A percentile compares a stretch with the other conserved stretches of the same genome.
phyloP scores from a whole-genome alignment of 164 flowering plant species.

The Macadamia tetraphylla region DNA sequence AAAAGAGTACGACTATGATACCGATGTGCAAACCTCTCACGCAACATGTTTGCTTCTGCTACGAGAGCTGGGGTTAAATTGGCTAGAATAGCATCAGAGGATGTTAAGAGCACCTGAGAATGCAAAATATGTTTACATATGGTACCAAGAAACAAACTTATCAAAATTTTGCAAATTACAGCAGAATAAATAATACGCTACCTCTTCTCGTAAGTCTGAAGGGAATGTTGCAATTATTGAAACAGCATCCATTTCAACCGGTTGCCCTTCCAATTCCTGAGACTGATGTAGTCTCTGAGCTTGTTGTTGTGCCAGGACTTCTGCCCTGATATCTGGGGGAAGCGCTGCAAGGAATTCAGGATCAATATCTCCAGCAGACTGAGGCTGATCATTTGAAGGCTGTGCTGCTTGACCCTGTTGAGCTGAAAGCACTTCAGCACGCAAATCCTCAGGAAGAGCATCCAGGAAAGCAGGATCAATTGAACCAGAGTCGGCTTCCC shows the following conservation, averaged over 20 bases:
- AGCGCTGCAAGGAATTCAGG: conserved; percentile 99
- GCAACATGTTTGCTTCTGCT: conserved; percentile 95
- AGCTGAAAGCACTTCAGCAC: conserved; percentile 90
- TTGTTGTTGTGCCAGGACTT: conserved; percentile 93
- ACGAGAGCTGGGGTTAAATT: conserved; percentile 96
- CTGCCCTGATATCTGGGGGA: conserved; percentile 93
- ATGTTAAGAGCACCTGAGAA: conserved; percentile 85
- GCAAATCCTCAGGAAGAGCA: conserved; percentile 95
- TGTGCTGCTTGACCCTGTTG: conserved; percentile 81
- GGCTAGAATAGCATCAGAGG: conserved; percentile 92
- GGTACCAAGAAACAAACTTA: background rate
- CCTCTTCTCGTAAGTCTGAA: conserved; percentile 97
- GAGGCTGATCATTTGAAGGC: conserved; percentile 65
- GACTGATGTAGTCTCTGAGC: conserved; percentile 88
- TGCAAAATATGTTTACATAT: background rate
- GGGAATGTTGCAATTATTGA: conserved; percentile 99
- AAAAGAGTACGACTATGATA: conserved; percentile 73
- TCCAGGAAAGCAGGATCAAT: conserved; percentile 98
- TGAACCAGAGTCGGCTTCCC: conserved; percentile 53
- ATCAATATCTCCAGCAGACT: conserved; percentile 76
- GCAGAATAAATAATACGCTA: conserved; percentile 11
- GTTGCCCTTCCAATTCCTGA: conserved; percentile 97
- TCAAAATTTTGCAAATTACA: background rate
- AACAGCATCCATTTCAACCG: conserved; percentile 98
- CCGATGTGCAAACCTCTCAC: conserved; percentile 93